Conservation (phyloP, 2,329 filamentous ascomycete genomes). For the Biscogniauxia sp. region DNA sequence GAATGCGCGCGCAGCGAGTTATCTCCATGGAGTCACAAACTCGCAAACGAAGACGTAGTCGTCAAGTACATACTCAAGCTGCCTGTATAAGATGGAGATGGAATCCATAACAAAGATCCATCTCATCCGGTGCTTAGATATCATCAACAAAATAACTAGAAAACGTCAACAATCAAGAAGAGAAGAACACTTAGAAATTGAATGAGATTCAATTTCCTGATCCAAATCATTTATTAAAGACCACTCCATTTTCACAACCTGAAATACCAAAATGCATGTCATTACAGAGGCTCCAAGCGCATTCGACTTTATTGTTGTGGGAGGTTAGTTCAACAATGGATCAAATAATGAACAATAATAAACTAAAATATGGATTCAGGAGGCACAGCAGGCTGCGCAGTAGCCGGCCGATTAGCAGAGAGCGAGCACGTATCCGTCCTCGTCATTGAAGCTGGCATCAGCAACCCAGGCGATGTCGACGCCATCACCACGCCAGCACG, state of each 20-base stretch:
- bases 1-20: too few species aligned
- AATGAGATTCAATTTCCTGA: too few species aligned
- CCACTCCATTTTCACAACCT: neutral
- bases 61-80: too few species aligned
- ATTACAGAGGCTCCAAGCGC: neutral
- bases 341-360: neutral
- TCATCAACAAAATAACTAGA: too few species aligned
- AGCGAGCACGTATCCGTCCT: slow-evolving; percentile 45
- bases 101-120: too few species aligned
- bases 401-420: slow-evolving; percentile 52
- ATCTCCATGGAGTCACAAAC: too few species aligned
- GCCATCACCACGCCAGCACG: slow-evolving; percentile 52
- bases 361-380: slow-evolving; percentile 25
- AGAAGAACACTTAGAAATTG: too few species aligned
- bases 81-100: too few species aligned
- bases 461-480: slow-evolving; percentile 47
- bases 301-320: slow-evolving; percentile 34
- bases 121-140: too few species aligned
- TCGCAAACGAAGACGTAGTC: too few species aligned
- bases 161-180: too few species aligned
- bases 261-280: neutral
- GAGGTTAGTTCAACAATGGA: slow-evolving; percentile 8
- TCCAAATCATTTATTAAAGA: too few species aligned
- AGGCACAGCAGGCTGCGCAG: slow-evolving; percentile 46
- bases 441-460: slow-evolving; percentile 47